These are phyloP conservation scores for Dothideomycetidae sp. DNA, from an alignment of 2,329 filamentous ascomycete genomes.

Conservation along the genomic window DNA sequence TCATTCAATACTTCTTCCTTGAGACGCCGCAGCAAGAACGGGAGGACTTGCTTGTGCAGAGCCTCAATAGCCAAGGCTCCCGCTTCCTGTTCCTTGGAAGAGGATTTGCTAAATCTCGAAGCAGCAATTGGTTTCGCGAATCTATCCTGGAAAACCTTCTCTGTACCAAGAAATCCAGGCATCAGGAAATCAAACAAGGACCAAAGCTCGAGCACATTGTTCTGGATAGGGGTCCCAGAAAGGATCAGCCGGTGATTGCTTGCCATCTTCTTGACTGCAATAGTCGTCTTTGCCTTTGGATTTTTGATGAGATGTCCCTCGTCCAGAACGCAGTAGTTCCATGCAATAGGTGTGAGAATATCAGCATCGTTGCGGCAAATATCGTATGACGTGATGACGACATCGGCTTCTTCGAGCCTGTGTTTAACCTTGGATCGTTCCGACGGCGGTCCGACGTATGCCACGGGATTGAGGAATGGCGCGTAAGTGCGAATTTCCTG, in stretches of 20 bases:
- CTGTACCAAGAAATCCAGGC: constrained; percentile 90
- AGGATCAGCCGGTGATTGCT: constrained; percentile 94
- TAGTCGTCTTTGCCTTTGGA: constrained; percentile 86
- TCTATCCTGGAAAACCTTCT: constrained; percentile 91
- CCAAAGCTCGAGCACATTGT: constrained; percentile 94
- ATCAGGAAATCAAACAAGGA: constrained; percentile 97
- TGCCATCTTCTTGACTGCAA: constrained; percentile 75
- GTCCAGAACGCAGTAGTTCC: constrained; percentile 96
- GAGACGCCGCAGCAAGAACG: constrained; percentile 85
- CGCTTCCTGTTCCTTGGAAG: constrained; percentile 94
- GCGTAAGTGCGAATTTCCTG: constrained; percentile 94
- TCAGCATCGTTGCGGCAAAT: constrained; percentile 95
- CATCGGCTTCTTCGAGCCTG: constrained; percentile 62
- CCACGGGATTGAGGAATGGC: constrained; percentile 76
- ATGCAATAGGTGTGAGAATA: constrained; percentile 64
- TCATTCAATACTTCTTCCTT: constrained; percentile 98
- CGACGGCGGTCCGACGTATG: constrained; percentile 78
- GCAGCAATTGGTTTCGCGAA: constrained; percentile 93
- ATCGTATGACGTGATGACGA: constrained; percentile 96
- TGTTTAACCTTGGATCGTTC: constrained; percentile 61
- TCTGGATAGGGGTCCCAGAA: constrained; percentile 93
- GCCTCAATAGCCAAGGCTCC: constrained; percentile 93
- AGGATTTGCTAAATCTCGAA: constrained; percentile 90
- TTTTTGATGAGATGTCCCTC: constrained; percentile 99
- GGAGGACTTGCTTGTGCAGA: constrained; percentile 94